These are phyloP conservation scores for Trichosanthes cucumerina DNA, from an alignment of 306 rosid species.

Conservation along the genomic window DNA sequence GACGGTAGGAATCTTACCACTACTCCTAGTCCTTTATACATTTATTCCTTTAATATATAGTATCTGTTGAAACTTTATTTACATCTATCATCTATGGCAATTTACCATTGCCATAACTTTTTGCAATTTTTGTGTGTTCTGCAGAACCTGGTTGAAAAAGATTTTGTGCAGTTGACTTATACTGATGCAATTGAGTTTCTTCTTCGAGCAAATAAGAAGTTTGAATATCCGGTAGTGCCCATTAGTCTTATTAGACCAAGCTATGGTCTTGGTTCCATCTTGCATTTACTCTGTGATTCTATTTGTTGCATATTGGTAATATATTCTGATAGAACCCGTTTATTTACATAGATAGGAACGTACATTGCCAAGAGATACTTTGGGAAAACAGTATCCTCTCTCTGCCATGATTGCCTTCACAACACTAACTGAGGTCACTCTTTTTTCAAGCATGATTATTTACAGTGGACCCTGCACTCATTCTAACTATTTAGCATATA, in stretches of 20 bases:
- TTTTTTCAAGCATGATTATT: neutral
- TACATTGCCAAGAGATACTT: neutral
- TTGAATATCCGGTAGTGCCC: conserved; percentile 80
- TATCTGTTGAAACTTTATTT: neutral
- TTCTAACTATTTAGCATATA: neutral
- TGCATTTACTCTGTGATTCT: neutral
- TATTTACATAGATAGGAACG: neutral
- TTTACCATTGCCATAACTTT: neutral
- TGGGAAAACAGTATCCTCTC: neutral
- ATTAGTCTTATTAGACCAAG: neutral
- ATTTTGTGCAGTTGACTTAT: conserved; percentile 74
- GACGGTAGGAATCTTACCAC: conserved; percentile 65
- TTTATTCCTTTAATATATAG: conserved; percentile 8
- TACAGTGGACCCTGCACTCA: neutral
- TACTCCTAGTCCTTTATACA: conserved; percentile 20
- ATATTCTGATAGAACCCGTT: neutral
- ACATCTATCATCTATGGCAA: neutral
- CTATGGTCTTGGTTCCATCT: neutral
- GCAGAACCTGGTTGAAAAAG: conserved; percentile 72
- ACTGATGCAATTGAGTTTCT: conserved; percentile 83
- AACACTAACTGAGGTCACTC: neutral
- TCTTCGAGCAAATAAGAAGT: conserved; percentile 66
- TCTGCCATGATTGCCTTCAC: neutral
- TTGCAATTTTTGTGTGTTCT: conserved; percentile 12
- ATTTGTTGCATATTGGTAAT: neutral